These are phyloP conservation scores for Silybum marianum DNA, from an alignment of 129 eudicot genomes.

Conservation along the genomic window DNA sequence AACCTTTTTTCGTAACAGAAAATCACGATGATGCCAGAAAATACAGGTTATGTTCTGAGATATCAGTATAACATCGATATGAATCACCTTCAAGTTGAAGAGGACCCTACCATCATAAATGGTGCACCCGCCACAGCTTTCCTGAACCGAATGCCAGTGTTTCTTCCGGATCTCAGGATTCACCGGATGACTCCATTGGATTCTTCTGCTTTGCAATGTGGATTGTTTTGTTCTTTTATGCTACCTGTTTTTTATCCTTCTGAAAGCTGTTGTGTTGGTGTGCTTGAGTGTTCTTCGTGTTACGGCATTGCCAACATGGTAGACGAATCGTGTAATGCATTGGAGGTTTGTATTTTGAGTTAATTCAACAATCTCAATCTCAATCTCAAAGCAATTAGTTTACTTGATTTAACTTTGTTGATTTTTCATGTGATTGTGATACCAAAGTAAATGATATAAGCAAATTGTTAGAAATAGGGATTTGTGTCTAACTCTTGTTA, in stretches of 20 bases:
- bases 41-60: not conserved
- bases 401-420: too few relatives aligned
- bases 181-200: not conserved
- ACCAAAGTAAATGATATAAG: too few relatives aligned
- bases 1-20: not conserved
- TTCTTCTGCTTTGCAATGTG: not conserved
- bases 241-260: constrained; percentile 6
- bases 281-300: not conserved
- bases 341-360: not conserved
- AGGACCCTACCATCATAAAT: not conserved
- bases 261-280: constrained; percentile 22
- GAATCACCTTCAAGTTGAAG: not conserved
- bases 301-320: not conserved
- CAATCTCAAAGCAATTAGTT: too few relatives aligned
- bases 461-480: too few relatives aligned
- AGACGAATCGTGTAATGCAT: not conserved
- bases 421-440: too few relatives aligned
- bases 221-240: not conserved
- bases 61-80: not conserved
- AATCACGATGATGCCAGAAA: too few relatives aligned
- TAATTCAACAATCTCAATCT: too few relatives aligned
- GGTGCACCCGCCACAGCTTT: constrained; percentile 8
- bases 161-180: not conserved
- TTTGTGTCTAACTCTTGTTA: too few relatives aligned
- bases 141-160: not conserved